Conservation (phyloP, 768 basidiomycete species). For the Podaxis rugospora region DNA sequence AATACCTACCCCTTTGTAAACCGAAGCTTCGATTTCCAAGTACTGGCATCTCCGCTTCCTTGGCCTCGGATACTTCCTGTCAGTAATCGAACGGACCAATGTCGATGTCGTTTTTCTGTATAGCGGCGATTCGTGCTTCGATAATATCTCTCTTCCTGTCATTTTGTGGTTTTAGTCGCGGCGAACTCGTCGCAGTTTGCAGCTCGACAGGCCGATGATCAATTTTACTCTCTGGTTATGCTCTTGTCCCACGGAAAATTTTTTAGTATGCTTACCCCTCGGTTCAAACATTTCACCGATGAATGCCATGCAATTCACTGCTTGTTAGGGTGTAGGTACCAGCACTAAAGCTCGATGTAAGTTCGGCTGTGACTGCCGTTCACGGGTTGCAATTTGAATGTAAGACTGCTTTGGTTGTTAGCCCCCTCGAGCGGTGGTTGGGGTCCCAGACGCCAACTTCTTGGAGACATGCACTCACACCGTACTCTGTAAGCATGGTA, state of each 20-base stretch:
- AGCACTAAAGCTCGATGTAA: not conserved
- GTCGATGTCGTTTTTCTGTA: slow-evolving; percentile 8
- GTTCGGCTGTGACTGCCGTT: not conserved
- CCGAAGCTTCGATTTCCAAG: not conserved
- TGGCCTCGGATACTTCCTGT: slow-evolving; percentile 4
- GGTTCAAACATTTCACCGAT: not conserved
- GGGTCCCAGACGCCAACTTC: slow-evolving; percentile 4
- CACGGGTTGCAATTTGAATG: not conserved
- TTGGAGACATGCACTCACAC: not conserved
- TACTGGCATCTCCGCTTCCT: slow-evolving; percentile 2
- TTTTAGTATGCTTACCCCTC: not conserved
- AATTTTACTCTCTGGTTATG: not conserved
- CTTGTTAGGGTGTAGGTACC: not conserved
- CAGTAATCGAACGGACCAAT: not conserved
- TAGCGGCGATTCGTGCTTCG: slow-evolving; percentile 6
- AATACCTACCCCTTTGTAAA: not conserved
- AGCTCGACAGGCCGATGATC: not conserved
- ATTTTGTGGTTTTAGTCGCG: slow-evolving; percentile 10
- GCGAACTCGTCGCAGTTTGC: slow-evolving; percentile 5
- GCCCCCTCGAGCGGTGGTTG: not conserved
- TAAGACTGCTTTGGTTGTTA: not conserved
- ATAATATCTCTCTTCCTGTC: slow-evolving; percentile 4
- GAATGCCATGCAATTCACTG: not conserved
- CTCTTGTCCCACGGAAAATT: not conserved
- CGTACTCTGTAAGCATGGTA: not conserved